Evolutionary conservation across 176 grass and related monocot species (phyloP), one percentile per base, ranked within the genome.

Genomic region (Avena atlantica): DNA sequence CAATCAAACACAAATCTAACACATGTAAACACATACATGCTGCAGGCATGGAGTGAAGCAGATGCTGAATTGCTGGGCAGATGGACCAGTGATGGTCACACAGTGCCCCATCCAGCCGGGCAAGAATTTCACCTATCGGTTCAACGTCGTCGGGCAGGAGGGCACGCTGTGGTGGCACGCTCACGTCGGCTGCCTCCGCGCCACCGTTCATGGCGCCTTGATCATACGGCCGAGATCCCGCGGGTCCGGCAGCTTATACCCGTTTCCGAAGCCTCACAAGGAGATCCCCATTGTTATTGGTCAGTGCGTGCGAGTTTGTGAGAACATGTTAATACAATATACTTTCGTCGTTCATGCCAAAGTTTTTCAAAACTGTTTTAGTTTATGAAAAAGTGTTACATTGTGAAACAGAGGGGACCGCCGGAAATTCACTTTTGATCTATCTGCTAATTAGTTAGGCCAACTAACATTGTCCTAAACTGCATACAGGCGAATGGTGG

Each of bases 401-500:
- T 40, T 40, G 37, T 40, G 37, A 40, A 40, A 40, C 5, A 40
- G 37, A 40, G 37, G 37, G 37, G 37, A 5, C 37, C 1, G 1
- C 0, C 5, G 5, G 37, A 40, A 40, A 40, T 40, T 40, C 37
- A 40, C 37, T 40, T 40, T 40, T 40, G 37, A 40, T 40, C 37
- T 40, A 29, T 29, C 37, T 40, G 37, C 37, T 40, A 40, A 1
- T 40, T 40, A 40, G 37, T 40, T 40, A 40, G 37, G 37, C 5
- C 5, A 40, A 40, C 37, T 40, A 40, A 40, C 37, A 5, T 40
- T 40, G 37, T 40, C 37, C 37, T 6, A 40, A 40, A 40, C 37
- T 47, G 44, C 44, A 47, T 47, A 14, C 74, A 89, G 87, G 81
- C 13, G 88, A 89, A 14, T 89, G 88, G 88, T 89, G 88, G 88